Percentiles rank a stretch among this genome's conserved stretches.
Conservation (phyloP, 306 rosid species). For the Castanopsis chinensis region DNA sequence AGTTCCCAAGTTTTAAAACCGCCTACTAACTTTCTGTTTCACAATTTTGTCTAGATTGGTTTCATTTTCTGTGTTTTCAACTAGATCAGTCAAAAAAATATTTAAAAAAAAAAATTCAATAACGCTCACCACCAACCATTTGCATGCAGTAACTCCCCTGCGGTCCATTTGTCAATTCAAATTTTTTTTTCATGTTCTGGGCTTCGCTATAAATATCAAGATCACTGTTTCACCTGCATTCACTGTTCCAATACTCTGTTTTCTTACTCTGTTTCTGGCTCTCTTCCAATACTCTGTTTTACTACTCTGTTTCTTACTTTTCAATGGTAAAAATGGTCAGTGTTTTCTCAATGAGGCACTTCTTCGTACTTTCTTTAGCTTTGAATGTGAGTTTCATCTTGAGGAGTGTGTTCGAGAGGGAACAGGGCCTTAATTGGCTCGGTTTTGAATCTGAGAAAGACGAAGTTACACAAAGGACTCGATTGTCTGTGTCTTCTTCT, state of each 20-base stretch:
- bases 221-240: not conserved
- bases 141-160: not conserved
- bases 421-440: constrained; percentile 6
- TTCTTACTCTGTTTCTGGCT: not conserved
- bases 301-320: not conserved
- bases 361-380: constrained; percentile 64
- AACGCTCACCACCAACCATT: not conserved
- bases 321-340: constrained; percentile 33
- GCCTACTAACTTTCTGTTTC: not conserved
- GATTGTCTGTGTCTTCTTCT: constrained; percentile 29
- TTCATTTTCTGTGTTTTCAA: not conserved
- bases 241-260: not conserved
- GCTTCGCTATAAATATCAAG: too few species aligned
- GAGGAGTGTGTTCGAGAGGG: constrained; percentile 34
- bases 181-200: not conserved
- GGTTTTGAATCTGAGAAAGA: constrained; percentile 27
- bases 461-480: constrained; percentile 25
- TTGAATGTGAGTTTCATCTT: constrained; percentile 58
- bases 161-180: constrained; percentile 21
- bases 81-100: not conserved
- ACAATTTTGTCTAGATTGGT: not conserved
- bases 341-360: constrained; percentile 44
- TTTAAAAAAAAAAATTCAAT: not conserved
- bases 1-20: not conserved
- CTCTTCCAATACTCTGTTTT: not conserved